Conservation (phyloP, 176 grass and related monocot genomes). For the Phragmites australis region DNA sequence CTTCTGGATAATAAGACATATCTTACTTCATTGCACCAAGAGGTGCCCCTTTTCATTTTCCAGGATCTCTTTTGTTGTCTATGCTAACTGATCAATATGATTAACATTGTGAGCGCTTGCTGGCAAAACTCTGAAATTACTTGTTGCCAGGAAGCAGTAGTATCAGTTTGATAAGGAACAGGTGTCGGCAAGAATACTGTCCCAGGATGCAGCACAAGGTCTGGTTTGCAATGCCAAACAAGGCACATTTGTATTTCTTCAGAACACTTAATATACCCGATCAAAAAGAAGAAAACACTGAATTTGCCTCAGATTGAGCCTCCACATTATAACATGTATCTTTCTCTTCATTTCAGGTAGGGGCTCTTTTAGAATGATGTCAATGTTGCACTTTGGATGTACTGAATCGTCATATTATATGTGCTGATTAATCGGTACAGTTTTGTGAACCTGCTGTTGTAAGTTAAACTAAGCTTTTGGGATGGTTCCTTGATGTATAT, state of each 20-base stretch:
- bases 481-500: neutral
- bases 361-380: neutral
- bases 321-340: neutral
- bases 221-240: slow-evolving; percentile 9
- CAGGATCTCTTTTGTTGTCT: neutral
- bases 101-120: neutral
- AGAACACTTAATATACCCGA: too few species aligned
- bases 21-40: neutral
- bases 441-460: neutral
- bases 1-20: neutral
- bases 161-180: neutral
- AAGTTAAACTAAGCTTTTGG: neutral
- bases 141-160: neutral
- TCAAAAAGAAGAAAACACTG: too few species aligned
- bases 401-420: neutral
- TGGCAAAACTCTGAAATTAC: neutral
- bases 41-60: neutral
- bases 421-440: neutral
- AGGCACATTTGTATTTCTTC: neutral
- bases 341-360: slow-evolving; percentile 6
- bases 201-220: neutral
- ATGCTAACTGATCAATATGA: neutral
- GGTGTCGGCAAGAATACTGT: neutral
- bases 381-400: slow-evolving; percentile 1
- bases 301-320: neutral